Conservation (phyloP, 768 basidiomycete species). For the Tulasnella sp. region DNA sequence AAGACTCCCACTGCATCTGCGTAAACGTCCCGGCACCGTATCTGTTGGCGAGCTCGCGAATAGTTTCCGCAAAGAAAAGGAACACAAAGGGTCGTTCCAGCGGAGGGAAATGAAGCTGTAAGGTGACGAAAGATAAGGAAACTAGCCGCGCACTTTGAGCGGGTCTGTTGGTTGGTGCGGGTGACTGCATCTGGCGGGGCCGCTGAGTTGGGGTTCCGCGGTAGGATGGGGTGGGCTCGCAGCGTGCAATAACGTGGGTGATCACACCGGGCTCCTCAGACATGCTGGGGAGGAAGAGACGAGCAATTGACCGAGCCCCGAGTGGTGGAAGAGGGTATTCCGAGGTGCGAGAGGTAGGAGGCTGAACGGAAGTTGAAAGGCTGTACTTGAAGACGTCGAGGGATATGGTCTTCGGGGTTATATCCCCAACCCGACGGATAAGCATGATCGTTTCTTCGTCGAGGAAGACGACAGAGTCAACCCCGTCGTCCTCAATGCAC, state of each 20-base stretch:
- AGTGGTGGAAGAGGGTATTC: not conserved
- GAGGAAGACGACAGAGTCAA: slow-evolving; percentile 17
- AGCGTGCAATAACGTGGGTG: not conserved
- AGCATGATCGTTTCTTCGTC: slow-evolving; percentile 20
- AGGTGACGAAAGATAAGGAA: slow-evolving; percentile 9
- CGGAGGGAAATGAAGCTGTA: not conserved
- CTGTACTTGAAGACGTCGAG: slow-evolving; percentile 21
- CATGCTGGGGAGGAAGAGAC: slow-evolving; percentile 3
- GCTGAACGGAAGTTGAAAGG: not conserved
- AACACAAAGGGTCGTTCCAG: not conserved
- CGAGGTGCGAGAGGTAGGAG: not conserved
- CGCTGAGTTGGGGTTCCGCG: slow-evolving; percentile 3
- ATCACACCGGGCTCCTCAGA: not conserved
- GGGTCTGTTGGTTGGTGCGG: not conserved
- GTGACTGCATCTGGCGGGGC: not conserved
- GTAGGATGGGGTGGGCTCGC: slow-evolving; percentile 20
- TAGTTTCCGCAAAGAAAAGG: not conserved
- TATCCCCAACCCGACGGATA: slow-evolving; percentile 8
- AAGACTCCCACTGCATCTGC: not conserved
- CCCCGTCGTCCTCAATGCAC: slow-evolving; percentile 13
- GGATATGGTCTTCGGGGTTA: not conserved
- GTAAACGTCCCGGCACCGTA: not conserved
- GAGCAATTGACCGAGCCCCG: not conserved
- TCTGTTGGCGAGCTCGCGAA: not conserved
- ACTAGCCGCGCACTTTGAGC: slow-evolving; percentile 16